Base-by-base conservation (phyloP, 2,329 filamentous ascomycete species). In the Paecilomyces fulvus region DNA sequence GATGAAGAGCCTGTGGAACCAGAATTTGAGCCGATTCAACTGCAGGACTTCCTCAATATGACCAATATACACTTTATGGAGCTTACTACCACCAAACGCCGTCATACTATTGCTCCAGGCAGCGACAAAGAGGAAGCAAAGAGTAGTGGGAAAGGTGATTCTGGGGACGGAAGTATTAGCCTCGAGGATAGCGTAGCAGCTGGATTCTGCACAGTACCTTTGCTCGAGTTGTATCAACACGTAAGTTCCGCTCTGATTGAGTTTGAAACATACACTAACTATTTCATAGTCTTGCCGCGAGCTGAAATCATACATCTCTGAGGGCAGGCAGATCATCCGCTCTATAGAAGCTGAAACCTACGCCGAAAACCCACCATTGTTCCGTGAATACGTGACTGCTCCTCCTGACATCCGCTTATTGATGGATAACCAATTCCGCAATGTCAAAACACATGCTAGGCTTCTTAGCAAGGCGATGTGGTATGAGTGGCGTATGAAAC, bases 31-130 rank as follows among this genome's bases (percentile, higher is more conserved):
- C 78, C 80, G 21, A 91, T 96, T 55, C 88, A 92, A 50, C 79
- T 99, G 2, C 90, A 96, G 64, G 89, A 96, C 54, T 99, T 99
- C 73, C 77, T 99, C 49, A 90, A 95, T 60, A 86, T 96, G 84
- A 96, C 92, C 2, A 95, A 90, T 58, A 96, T 99, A 65, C 89
- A 92, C 55, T 99, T 99, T 75, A 96, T 99, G 89, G 94, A 99
- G 69, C 79, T 99, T 52, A 96, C 88, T n/a, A 96, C 92, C 0
- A 96, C 92, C 1, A 97, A 97, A 70, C 82, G 92, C 62, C 83
- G 94, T 55, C 88, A 95, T 64, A 97, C 92, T 0, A 85, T 87
- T 50, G 87, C 83, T 2, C 85, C 85, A 20, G 76, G 80, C 49
- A 74, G 64, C 58, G 68, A 64, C 49, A 70, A 65, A 48, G 76